Base-by-base conservation (phyloP, 164 flowering plant species). In the Saururus chinensis region DNA sequence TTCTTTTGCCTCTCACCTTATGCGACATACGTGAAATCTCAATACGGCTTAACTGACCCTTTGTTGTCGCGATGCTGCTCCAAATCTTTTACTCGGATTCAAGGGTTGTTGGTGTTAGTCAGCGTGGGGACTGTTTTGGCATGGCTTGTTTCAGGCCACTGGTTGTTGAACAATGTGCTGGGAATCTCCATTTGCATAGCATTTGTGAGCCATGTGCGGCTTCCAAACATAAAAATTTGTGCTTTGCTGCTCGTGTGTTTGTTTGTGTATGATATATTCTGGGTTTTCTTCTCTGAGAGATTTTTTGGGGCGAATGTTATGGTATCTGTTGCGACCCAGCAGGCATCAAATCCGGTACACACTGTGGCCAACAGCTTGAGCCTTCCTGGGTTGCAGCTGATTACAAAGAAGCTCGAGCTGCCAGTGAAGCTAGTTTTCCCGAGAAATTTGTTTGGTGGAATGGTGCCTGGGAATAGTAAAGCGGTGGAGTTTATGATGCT, bases 261-360 rank as follows among this genome's bases (percentile, higher is more conserved):
- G 79, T 90, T 93, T 57, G 76, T 86, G 5, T 90, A 93, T 68
- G 99, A 93, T 73, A 84, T 93, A 61, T 93, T 90, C 73, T 93
- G 97, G 99, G 99, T 93, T 54, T 93, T 86, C 80, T 93, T 76
- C 71, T 93, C 99, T 1, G 97, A 93, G 83, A 85, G 85, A 62
- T 80, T 93, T 66, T 93, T 93, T 70, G 99, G 97, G 26, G 95
- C 85, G 52, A 93, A 93, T 72, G 99, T 93, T 60, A 90, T 90
- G 99, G 97, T 90, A 26, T 84, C 97, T 0, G 95, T 90, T 51
- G 99, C 97, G 24, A 93, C 96, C 22, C 91, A 87, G 60, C 89
- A 87, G 67, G 99, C 99, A 56, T 82, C 95, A 49, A 93, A 93
- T 73, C 97, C 99, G 53, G 85, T 90, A 55, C 99, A 93, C 70